Percentiles rank a stretch among this genome's conserved stretches.
Conservation (phyloP, 352 stramenopile species). For the Phytophthora hybrid region DNA sequence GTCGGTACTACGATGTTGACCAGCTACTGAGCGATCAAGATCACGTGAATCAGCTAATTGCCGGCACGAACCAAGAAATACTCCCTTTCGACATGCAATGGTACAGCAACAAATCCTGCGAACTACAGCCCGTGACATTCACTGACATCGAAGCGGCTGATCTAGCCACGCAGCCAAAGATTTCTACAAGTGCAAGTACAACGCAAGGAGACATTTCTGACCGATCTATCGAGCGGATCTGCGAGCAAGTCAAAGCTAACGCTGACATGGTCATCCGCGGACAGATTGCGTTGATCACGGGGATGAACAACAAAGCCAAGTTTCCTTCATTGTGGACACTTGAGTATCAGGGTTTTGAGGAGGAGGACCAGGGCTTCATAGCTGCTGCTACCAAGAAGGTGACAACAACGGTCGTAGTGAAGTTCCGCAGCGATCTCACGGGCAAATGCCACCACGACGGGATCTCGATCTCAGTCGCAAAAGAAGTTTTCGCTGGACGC, state of each 20-base stretch:
- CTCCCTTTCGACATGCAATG: background rate
- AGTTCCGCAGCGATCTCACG: background rate
- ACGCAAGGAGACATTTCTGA: background rate
- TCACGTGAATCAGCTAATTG: background rate
- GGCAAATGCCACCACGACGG: background rate
- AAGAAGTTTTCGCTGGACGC: background rate
- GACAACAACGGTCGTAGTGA: background rate
- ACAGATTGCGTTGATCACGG: background rate
- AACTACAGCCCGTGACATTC: background rate
- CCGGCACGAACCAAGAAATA: background rate
- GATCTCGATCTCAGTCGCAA: background rate
- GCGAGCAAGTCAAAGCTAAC: background rate
- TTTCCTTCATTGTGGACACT: background rate
- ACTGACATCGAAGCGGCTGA: background rate
- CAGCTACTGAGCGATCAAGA: background rate
- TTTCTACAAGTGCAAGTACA: background rate
- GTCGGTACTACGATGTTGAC: background rate
- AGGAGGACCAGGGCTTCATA: background rate
- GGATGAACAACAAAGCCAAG: slow-evolving; percentile 1
- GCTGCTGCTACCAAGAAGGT: background rate
- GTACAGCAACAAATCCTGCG: background rate
- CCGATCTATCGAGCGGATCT: background rate
- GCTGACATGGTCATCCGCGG: background rate
- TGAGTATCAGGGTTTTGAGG: background rate
- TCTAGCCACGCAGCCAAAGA: background rate